These are phyloP conservation scores for Pilaira anomala DNA, from an alignment of 192 early-diverging fungal species.

Conservation along the genomic window DNA sequence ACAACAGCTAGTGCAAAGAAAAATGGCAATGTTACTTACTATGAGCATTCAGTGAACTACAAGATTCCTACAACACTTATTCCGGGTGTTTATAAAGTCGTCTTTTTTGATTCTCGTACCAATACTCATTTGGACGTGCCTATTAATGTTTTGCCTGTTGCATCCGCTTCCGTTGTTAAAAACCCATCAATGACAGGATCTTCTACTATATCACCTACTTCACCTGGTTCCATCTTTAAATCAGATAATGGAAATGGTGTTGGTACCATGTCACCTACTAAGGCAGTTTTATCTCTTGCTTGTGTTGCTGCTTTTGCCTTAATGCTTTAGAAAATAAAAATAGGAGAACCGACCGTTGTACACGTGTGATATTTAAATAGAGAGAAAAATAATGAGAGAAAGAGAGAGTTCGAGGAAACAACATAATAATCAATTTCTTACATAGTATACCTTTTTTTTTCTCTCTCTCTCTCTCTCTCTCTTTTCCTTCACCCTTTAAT, in stretches of 20 bases:
- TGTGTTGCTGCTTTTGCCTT: conserved; percentile 32
- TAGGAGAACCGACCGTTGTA: no score
- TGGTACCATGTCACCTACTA: conserved; percentile 8
- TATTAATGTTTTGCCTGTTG: conserved; percentile 23
- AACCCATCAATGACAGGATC: conserved; percentile 2
- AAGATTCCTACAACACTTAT: conserved; percentile 24
- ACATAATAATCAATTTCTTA: no score
- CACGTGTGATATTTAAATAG: no score
- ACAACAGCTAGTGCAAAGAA: conserved; percentile 3
- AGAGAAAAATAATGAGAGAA: no score
- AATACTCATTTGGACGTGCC: conserved; percentile 26
- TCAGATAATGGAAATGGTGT: conserved; percentile 18
- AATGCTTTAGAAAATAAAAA: conserved; percentile 12
- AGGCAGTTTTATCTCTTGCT: conserved; percentile 24
- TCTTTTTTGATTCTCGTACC: conserved; percentile 29
- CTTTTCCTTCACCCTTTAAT: no score
- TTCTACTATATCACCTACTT: not conserved
- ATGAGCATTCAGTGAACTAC: conserved; percentile 30
- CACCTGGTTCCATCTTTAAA: conserved; percentile 18
- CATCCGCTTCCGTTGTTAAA: conserved; percentile 9
- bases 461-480: no score
- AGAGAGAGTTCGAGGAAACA: no score
- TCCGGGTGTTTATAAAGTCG: conserved; percentile 34
- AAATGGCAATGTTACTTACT: conserved; percentile 23
- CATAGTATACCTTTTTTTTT: no score